phyloP scores from a whole-genome alignment of 768 basidiomycete species.

The Auriscalpium orientale region DNA sequence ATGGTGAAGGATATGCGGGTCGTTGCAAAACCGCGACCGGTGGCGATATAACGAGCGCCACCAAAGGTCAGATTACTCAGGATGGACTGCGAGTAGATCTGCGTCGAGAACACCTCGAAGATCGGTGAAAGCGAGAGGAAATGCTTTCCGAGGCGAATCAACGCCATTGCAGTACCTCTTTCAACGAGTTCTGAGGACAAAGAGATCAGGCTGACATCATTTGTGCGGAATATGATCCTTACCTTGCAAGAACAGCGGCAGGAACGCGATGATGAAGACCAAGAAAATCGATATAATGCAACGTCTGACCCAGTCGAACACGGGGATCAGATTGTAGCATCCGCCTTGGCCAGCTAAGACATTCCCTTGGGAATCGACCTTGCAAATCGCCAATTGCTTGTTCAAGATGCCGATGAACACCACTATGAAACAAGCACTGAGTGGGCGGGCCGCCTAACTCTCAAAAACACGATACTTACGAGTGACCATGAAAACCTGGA shows the following conservation, averaged over 20 bases:
- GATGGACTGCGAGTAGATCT: slow-evolving; percentile 96
- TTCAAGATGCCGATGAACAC: slow-evolving; percentile 95
- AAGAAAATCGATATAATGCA: slow-evolving; percentile 97
- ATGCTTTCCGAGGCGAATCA: slow-evolving; percentile 92
- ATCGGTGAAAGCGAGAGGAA: slow-evolving; percentile 95
- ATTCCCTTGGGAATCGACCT: slow-evolving; percentile 73
- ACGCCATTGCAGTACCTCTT: slow-evolving; percentile 89
- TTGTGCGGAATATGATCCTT: not conserved
- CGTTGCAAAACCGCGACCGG: slow-evolving; percentile 97
- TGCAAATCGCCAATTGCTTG: slow-evolving; percentile 85
- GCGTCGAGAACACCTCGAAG: slow-evolving; percentile 98
- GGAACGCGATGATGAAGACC: slow-evolving; percentile 97
- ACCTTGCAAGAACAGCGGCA: slow-evolving; percentile 96
- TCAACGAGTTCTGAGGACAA: slow-evolving; percentile 75
- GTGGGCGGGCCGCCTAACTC: not conserved
- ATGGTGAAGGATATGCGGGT: slow-evolving; percentile 94
- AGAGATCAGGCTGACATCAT: not conserved
- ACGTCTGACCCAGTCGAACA: slow-evolving; percentile 97
- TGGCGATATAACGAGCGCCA: slow-evolving; percentile 98
- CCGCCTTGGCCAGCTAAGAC: slow-evolving; percentile 80
- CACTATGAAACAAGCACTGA: slow-evolving; percentile 36
- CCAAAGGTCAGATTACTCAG: slow-evolving; percentile 95
- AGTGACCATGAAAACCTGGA: slow-evolving; percentile 96
- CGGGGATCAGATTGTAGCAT: slow-evolving; percentile 94
- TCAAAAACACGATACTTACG: slow-evolving; percentile 39